Conservation (phyloP, 2,329 filamentous ascomycete species). For the Diaporthe citrichinensis region DNA sequence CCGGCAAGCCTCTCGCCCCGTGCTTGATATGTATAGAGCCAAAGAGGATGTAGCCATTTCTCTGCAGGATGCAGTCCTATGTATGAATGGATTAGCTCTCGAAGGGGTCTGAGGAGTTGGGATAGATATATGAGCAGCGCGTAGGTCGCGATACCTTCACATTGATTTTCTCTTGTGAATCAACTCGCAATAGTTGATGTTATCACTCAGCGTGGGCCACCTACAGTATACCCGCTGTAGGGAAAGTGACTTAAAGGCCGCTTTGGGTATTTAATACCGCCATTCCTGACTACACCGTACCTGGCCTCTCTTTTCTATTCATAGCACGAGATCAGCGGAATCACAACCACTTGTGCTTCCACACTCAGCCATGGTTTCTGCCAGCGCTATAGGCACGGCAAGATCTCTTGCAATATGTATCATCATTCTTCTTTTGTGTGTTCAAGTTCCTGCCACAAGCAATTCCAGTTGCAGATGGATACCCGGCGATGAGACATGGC, state of each 20-base stretch:
- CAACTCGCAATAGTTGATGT: not conserved
- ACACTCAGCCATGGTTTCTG: not conserved
- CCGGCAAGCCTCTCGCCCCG: no score
- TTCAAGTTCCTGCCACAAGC: not conserved
- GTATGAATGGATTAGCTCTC: not conserved
- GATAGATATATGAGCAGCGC: not conserved
- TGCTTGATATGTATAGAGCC: not conserved
- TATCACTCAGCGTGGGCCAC: not conserved
- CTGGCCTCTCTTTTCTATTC: not conserved
- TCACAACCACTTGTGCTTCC: not conserved
- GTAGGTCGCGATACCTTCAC: not conserved
- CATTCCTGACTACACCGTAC: not conserved
- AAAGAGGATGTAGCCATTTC: not conserved
- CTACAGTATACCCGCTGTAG: not conserved
- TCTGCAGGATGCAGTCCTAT: not conserved
- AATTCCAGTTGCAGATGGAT: conserved; percentile 23
- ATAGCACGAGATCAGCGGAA: not conserved
- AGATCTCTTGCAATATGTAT: not conserved
- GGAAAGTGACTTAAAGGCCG: no score
- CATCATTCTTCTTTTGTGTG: not conserved
- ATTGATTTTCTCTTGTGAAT: not conserved
- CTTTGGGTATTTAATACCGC: not conserved
- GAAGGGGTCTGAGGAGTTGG: not conserved
- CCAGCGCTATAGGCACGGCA: not conserved
- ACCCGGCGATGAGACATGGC: conserved; percentile 69